phyloP scores from a whole-genome alignment of 768 basidiomycete species.

The Crassisporium funariophilum region DNA sequence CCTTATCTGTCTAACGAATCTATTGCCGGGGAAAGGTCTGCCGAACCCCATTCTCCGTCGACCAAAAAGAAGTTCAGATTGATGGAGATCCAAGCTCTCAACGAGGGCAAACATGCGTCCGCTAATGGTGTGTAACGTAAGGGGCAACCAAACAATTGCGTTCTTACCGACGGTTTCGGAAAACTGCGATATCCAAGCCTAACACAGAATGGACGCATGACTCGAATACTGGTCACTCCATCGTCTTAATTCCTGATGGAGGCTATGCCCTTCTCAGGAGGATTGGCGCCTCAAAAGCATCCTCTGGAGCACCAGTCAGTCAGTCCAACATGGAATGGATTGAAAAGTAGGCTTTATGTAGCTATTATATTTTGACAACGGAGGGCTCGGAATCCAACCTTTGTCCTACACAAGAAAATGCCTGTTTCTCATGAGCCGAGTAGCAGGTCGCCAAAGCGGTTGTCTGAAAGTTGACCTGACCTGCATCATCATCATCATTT shows the following conservation, averaged over 20 bases:
- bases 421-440: too few species aligned
- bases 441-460: neutral
- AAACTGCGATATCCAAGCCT: slow-evolving; percentile 14
- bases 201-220: slow-evolving; percentile 12
- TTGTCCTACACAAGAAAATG: too few species aligned
- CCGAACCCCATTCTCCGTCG: slow-evolving; percentile 20
- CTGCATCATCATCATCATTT: neutral
- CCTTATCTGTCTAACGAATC: slow-evolving; percentile 22
- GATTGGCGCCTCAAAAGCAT: too few species aligned
- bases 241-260: neutral
- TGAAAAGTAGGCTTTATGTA: too few species aligned
- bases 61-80: slow-evolving; percentile 17
- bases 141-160: slow-evolving; percentile 15
- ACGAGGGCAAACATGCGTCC: slow-evolving; percentile 12
- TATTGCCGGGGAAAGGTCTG: slow-evolving; percentile 20
- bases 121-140: slow-evolving; percentile 24
- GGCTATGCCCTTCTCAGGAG: neutral
- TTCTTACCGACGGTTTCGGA: slow-evolving; percentile 26
- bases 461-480: neutral
- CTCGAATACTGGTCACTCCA: slow-evolving; percentile 5
- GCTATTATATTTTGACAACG: slow-evolving; percentile 1
- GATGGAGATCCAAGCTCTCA: slow-evolving; percentile 22
- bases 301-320: too few species aligned
- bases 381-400: too few species aligned
- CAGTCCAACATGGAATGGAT: too few species aligned